Evolutionary conservation across 306 rosid species (phyloP).

Genomic region (Crataegus laevigata): DNA sequence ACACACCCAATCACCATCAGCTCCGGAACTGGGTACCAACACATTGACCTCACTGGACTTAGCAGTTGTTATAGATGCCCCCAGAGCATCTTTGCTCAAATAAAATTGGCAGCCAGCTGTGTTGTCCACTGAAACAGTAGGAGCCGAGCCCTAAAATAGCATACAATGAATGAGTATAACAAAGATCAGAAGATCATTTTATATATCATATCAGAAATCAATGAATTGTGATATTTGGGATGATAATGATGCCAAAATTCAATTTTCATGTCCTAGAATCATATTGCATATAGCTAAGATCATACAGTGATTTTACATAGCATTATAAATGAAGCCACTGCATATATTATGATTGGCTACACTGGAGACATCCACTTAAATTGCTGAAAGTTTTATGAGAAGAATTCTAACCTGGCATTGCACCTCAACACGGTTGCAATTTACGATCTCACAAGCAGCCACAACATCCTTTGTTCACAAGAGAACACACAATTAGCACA

Average conservation of each 20-base stretch:
- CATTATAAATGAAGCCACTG: not conserved
- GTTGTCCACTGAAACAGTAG: conserved; percentile 89
- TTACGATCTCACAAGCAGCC: conserved; percentile 96
- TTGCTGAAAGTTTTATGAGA: not conserved
- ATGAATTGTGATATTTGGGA: not conserved
- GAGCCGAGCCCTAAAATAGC: conserved; percentile 71
- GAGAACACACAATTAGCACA: conserved; percentile 12
- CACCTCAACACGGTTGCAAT: conserved; percentile 88
- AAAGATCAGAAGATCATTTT: conserved; percentile 3
- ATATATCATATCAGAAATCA: not conserved
- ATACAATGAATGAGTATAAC: conserved; percentile 10
- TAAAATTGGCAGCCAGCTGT: conserved; percentile 87
- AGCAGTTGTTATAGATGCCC: conserved; percentile 76
- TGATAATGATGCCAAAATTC: not conserved
- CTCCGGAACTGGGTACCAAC: conserved; percentile 66
- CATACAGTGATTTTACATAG: not conserved
- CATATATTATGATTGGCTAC: not conserved
- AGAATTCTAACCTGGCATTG: conserved; percentile 73
- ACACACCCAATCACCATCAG: conserved; percentile 90
- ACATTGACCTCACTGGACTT: conserved; percentile 96
- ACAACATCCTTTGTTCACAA: conserved; percentile 78
- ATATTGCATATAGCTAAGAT: not conserved
- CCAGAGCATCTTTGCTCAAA: conserved; percentile 78
- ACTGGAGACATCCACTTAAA: not conserved
- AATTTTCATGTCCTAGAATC: not conserved